Base-by-base conservation (phyloP, 2,329 filamentous ascomycete genomes). In the Daldinia sp. region DNA sequence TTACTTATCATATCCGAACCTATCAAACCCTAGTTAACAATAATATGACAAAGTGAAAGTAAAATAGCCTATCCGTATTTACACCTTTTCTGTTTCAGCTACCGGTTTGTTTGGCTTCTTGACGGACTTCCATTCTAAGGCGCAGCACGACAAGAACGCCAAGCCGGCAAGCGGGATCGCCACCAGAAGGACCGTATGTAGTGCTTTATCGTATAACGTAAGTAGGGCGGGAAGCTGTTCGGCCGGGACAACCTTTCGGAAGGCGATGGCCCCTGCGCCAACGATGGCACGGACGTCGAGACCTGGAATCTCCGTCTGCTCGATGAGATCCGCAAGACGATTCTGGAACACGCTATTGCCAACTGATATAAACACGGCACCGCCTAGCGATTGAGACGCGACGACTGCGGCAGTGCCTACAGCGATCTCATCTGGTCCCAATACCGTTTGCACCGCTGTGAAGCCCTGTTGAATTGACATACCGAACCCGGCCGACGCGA, bases 351-450 rank as follows among this genome's bases (percentile, higher is more conserved):
- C 75, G 48, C 77, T 82, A 70, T 84, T 82, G 4, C 81, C 82
- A 30, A 82, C 80, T 4, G 82, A 82, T n/a, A 84, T 79, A 68
- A 84, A 84, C 9, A 84, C 70, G 1, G 83, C 81, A n/a, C 81
- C 83, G 5, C 82, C 82, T 0, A 85, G 76, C 15, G 79, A 81
- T 68, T 84, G 82, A 15, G 78, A 76, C 2, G 80, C 79, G n/a
- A 84, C 77, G 9, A 84, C 78, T 4, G 78, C 74, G 0, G 82
- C 79, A 1, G 80, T 83, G 50, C 81, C 83, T 18, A 83, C 79
- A 0, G 82, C 76, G 3, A 84, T 73, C 53, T 84, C 81, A 0
- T 79, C 76, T 1, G 76, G 65, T 2, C 71, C 73, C n/a, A 82
- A 76, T 6, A 82, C 79, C 10, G 81, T 80, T 68, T 82, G 81